Conservation (phyloP, 805 yeast species). For the Cyberlindnera nakhonratchasimensis region DNA sequence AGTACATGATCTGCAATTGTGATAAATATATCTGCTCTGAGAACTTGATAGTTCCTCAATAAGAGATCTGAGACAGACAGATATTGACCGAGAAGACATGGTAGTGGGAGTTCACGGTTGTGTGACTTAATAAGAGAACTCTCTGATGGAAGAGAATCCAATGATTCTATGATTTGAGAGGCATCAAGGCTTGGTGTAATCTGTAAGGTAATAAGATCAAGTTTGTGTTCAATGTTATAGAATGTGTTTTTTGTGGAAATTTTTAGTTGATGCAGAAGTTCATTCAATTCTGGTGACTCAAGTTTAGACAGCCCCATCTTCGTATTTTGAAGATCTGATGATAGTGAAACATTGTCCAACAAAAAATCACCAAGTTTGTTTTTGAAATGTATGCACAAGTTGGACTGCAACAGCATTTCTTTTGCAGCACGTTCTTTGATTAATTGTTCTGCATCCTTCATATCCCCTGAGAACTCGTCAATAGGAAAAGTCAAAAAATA, state of each 20-base stretch:
- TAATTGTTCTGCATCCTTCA: slow-evolving; percentile 18
- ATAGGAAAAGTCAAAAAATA: slow-evolving; percentile 37
- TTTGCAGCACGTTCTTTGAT: slow-evolving; percentile 9
- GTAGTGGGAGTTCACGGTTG: not conserved
- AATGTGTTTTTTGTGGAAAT: not conserved
- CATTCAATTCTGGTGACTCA: not conserved
- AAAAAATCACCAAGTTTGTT: slow-evolving; percentile 16
- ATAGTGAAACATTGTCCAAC: slow-evolving; percentile 1
- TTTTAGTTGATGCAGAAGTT: not conserved
- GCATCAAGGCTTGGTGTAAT: not conserved
- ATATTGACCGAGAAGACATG: slow-evolving; percentile 7
- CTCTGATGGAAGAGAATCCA: slow-evolving; percentile 1
- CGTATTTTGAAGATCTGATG: not conserved
- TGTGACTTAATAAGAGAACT: not conserved
- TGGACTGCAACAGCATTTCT: slow-evolving; percentile 26
- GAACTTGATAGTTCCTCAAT: slow-evolving; percentile 5
- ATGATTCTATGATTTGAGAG: slow-evolving; percentile 1
- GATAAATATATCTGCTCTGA: slow-evolving; percentile 2
- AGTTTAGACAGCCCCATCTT: not conserved
- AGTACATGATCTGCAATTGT: slow-evolving; percentile 13
- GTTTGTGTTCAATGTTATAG: not conserved
- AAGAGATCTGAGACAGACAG: slow-evolving; percentile 16
- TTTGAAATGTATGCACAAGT: slow-evolving; percentile 21
- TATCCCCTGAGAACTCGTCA: slow-evolving; percentile 38
- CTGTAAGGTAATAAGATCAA: not conserved